Conservation (phyloP, 2,329 filamentous ascomycete species). For the Ascochyta clinopodiicola region DNA sequence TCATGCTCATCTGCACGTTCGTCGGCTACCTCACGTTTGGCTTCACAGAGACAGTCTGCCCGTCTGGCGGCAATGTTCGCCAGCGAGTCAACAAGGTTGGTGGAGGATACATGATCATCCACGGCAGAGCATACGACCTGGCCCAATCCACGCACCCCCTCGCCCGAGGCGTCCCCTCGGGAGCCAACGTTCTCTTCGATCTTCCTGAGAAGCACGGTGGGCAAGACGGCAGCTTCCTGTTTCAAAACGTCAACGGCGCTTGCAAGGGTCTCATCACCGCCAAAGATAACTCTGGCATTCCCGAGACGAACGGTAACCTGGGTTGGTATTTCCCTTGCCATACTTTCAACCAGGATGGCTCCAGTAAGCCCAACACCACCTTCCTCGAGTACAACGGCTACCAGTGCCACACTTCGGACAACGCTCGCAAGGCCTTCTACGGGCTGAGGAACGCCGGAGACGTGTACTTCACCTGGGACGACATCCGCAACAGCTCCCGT, state of each 20-base stretch:
- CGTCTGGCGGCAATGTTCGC: slow-evolving; percentile 68
- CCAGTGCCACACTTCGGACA: slow-evolving; percentile 79
- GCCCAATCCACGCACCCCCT: slow-evolving; percentile 77
- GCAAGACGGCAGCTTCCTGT: slow-evolving; percentile 94
- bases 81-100: slow-evolving; percentile 84
- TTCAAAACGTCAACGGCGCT: slow-evolving; percentile 97
- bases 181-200: slow-evolving; percentile 85
- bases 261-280: slow-evolving; percentile 89
- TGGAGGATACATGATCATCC: slow-evolving; percentile 91
- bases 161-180: slow-evolving; percentile 76
- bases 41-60: slow-evolving; percentile 89
- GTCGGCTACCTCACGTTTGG: slow-evolving; percentile 97
- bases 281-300: slow-evolving; percentile 75
- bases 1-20: slow-evolving; percentile 82
- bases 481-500: slow-evolving; percentile 84
- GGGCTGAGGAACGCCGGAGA: slow-evolving; percentile 73
- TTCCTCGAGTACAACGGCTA: slow-evolving; percentile 82
- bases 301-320: slow-evolving; percentile 70
- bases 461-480: slow-evolving; percentile 96
- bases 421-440: slow-evolving; percentile 78
- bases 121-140: slow-evolving; percentile 88
- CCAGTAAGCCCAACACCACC: slow-evolving; percentile 75
- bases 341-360: slow-evolving; percentile 92
- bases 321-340: slow-evolving; percentile 98
- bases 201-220: slow-evolving; percentile 81